Conservation (phyloP, 202 grass and related monocot species). For the Sporobolus alterniflorus region DNA sequence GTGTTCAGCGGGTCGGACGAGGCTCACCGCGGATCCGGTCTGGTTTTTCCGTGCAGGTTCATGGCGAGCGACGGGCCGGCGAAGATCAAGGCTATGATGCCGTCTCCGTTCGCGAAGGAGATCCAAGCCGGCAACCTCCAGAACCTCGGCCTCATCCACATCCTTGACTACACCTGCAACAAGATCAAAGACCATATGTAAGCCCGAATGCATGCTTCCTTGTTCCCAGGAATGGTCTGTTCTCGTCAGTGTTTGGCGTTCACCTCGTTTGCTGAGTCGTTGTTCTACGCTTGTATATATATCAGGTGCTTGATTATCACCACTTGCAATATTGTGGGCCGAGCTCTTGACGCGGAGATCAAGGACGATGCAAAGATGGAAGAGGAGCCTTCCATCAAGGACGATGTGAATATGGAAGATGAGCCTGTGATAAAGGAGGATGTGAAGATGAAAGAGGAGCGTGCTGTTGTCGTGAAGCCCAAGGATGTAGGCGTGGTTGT, state of each 20-base stretch:
- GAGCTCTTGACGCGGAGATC: slow-evolving; percentile 73
- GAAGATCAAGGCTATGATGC: slow-evolving; percentile 89
- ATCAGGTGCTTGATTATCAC: slow-evolving; percentile 83
- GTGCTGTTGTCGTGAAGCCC: slow-evolving; percentile 14
- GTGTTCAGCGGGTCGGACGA: not conserved
- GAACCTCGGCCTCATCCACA: slow-evolving; percentile 76
- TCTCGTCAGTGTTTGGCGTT: not conserved
- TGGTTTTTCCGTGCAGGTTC: slow-evolving; percentile 54
- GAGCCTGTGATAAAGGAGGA: not conserved
- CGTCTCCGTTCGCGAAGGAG: slow-evolving; percentile 61
- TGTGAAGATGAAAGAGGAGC: slow-evolving; percentile 48
- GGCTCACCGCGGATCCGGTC: not conserved
- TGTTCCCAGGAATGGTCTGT: not conserved
- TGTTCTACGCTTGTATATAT: not conserved
- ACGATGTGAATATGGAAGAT: slow-evolving; percentile 26
- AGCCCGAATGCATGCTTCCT: not conserved
- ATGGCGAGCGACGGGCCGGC: slow-evolving; percentile 75
- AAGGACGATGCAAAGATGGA: slow-evolving; percentile 59
- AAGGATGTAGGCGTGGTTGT: slow-evolving; percentile 31
- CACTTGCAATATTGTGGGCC: slow-evolving; percentile 67
- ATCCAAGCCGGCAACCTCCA: slow-evolving; percentile 80
- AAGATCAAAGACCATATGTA: slow-evolving; percentile 55
- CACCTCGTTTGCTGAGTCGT: not conserved
- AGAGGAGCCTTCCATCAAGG: slow-evolving; percentile 32
- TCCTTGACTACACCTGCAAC: slow-evolving; percentile 92